phyloP scores from a whole-genome alignment of 352 stramenopile genomes.

The Phytophthora sansomeana region DNA sequence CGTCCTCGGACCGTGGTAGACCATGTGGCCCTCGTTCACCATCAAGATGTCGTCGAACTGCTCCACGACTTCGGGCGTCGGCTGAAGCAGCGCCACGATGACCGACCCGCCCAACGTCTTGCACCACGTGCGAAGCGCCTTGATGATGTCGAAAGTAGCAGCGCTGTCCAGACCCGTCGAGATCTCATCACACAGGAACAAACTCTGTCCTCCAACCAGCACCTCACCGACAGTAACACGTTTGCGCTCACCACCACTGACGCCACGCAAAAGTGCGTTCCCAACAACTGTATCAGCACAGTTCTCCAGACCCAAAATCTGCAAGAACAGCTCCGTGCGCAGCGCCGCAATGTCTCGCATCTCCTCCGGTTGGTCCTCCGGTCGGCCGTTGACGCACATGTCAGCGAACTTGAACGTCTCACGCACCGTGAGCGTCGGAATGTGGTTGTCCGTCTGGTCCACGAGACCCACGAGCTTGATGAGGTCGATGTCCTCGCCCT shows the following conservation, averaged over 20 bases:
- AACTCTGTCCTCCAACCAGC: conserved; percentile 55
- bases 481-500: conserved; percentile 55
- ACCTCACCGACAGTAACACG: conserved; percentile 87
- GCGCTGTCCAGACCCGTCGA: conserved; percentile 65
- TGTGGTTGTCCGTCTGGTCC: conserved; percentile 89
- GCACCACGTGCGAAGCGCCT: conserved; percentile 58
- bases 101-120: conserved; percentile 46
- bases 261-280: conserved; percentile 83
- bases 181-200: conserved; percentile 88
- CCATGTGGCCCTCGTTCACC: conserved; percentile 92
- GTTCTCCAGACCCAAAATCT: conserved; percentile 87
- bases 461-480: conserved; percentile 74
- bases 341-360: conserved; percentile 76
- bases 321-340: conserved; percentile 75
- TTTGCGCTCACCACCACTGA: conserved; percentile 90
- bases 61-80: conserved; percentile 92
- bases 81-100: conserved; percentile 50
- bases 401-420: conserved; percentile 94
- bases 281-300: conserved; percentile 95
- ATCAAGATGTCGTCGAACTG: conserved; percentile 97
- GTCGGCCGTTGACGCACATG: conserved; percentile 82
- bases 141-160: conserved; percentile 63
- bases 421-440: conserved; percentile 92
- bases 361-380: conserved; percentile 72
- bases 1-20: conserved; percentile 92